Conservation (phyloP, 2,329 filamentous ascomycete genomes). For the Chaetothyriales sp. region DNA sequence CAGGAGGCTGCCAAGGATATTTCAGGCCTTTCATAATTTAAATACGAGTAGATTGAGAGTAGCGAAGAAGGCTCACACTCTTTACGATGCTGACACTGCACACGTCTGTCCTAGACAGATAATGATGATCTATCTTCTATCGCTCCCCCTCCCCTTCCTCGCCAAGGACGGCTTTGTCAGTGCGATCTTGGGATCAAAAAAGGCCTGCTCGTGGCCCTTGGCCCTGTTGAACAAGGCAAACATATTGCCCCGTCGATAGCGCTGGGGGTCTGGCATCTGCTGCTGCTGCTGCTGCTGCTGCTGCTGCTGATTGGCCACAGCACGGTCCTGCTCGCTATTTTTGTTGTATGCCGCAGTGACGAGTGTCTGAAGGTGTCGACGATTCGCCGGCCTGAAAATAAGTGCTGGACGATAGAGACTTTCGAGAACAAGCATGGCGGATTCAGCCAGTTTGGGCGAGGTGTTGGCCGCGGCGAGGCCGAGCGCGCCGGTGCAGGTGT, state of each 20-base stretch:
- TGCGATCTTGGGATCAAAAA: not conserved
- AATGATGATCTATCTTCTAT: not conserved
- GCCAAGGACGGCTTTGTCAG: not conserved
- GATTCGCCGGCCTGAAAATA: not conserved
- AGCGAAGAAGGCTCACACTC: too few relatives aligned
- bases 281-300: not conserved
- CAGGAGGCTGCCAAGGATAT: too few relatives aligned
- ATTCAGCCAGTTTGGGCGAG: not conserved
- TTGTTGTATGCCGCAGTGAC: not conserved
- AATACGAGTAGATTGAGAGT: too few relatives aligned
- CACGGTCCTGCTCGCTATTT: too few relatives aligned
- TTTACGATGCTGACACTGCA: too few relatives aligned
- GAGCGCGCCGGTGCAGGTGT: not conserved
- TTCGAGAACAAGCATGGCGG: not conserved
- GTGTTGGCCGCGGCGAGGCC: not conserved
- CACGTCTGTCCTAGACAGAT: too few relatives aligned
- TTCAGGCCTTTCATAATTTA: too few relatives aligned
- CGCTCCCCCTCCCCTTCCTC: not conserved
- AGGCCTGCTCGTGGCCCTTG: not conserved
- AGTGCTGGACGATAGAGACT: not conserved
- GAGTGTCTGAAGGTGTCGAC: not conserved
- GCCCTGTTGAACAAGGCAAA: not conserved
- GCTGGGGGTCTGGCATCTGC: not conserved
- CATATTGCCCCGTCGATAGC: not conserved
- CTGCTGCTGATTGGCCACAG: not conserved